Conservation (phyloP, 148 eudicot genomes). For the Spergularia marina region DNA sequence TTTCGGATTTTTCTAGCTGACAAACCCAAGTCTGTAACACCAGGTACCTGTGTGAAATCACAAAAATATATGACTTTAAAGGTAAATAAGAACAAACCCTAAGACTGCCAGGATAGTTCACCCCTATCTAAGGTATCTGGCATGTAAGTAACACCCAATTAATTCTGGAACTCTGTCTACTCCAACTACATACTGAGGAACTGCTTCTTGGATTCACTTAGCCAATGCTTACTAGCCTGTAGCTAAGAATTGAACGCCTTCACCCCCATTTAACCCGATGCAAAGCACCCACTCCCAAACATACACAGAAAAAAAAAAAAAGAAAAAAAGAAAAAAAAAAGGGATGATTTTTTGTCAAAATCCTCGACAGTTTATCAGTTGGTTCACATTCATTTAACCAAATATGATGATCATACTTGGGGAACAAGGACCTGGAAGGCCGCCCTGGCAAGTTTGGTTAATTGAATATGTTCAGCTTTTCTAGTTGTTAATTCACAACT, state of each 20-base stretch:
- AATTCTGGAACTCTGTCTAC: background rate
- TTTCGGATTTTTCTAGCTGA: conserved; percentile 64
- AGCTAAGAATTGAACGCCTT: background rate
- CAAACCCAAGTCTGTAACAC: conserved; percentile 78
- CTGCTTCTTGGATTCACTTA: conserved; percentile 2
- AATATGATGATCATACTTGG: background rate
- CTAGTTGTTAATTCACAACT: background rate
- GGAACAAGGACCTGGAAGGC: background rate
- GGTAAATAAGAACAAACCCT: background rate
- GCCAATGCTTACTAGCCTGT: background rate
- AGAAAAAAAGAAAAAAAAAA: background rate
- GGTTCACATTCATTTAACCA: background rate
- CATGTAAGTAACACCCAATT: background rate
- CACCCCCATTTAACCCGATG: background rate
- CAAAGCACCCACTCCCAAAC: background rate
- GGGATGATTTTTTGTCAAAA: background rate
- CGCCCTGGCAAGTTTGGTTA: background rate
- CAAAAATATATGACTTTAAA: background rate
- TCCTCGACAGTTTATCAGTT: background rate
- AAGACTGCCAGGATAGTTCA: background rate
- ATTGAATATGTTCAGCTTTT: background rate
- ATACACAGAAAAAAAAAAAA: background rate
- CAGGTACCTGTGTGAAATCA: conserved; percentile 61
- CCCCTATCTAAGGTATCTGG: background rate
- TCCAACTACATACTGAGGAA: conserved; percentile 9